These are phyloP conservation scores for Ustilago trichophora DNA, from an alignment of 1,284 basidiomycete species.

Conservation along the genomic window DNA sequence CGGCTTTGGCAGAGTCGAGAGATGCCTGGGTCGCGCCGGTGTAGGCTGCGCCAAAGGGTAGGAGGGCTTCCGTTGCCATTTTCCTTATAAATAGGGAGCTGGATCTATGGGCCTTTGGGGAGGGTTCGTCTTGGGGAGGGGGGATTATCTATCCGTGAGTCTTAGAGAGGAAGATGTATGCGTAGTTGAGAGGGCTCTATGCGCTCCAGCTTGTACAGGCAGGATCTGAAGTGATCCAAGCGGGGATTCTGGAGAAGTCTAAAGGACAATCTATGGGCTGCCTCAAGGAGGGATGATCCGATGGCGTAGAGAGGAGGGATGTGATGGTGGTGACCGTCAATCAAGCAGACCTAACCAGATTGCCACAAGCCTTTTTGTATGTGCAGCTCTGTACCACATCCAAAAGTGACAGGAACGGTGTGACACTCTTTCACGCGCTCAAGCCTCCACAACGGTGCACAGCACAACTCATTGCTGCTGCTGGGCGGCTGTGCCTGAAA, in stretches of 20 bases:
- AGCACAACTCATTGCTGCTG: no score
- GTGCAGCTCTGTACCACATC: background rate
- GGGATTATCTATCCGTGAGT: no score
- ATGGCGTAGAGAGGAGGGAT: no score
- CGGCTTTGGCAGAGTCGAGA: slow-evolving; percentile 36
- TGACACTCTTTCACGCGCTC: slow-evolving; percentile 11
- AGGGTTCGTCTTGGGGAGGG: no score
- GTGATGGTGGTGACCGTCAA: background rate
- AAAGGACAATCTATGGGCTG: no score
- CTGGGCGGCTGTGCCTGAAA: no score
- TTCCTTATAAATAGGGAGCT: no score
- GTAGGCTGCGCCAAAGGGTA: slow-evolving; percentile 61
- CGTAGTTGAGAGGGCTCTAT: background rate
- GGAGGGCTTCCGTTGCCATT: slow-evolving; percentile 39
- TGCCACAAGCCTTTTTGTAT: no score
- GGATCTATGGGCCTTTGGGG: no score
- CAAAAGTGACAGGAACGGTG: background rate
- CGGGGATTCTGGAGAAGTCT: no score
- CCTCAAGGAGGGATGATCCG: no score
- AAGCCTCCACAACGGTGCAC: background rate
- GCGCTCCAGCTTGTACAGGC: background rate
- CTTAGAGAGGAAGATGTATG: slow-evolving; percentile 11
- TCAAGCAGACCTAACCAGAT: no score
- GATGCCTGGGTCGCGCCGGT: slow-evolving; percentile 46
- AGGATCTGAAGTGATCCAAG: background rate